Evolutionary conservation across 306 rosid genomes (phyloP).

Genomic region (Cucurbita argyrosperma): DNA sequence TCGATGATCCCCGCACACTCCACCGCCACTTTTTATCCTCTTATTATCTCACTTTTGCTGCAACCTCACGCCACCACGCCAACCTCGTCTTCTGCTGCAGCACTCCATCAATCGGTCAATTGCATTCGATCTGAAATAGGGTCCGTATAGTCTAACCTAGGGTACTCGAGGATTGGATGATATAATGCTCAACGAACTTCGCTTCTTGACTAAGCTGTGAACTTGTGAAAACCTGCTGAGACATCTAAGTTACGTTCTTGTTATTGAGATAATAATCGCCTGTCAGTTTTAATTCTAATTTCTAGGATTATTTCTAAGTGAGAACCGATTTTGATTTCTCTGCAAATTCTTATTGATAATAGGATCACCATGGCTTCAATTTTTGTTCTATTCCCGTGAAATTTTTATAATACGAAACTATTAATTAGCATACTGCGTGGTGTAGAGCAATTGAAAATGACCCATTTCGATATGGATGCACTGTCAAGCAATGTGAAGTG

Average conservation of each 20-base stretch:
- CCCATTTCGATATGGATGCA: background rate
- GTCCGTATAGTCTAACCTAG: background rate
- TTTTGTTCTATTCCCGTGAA: background rate
- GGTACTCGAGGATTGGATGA: background rate
- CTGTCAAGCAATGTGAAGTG: background rate
- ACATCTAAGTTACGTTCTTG: background rate
- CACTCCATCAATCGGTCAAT: background rate
- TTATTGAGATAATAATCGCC: background rate
- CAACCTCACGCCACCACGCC: background rate
- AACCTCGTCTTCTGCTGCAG: background rate
- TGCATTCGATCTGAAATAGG: background rate
- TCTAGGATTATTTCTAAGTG: background rate
- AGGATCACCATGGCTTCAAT: background rate
- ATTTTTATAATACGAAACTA: background rate
- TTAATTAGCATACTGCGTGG: background rate
- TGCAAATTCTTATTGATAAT: background rate
- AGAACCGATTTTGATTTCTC: background rate
- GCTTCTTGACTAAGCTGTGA: background rate
- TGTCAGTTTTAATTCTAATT: background rate
- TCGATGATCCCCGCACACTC: background rate
- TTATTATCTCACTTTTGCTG: background rate
- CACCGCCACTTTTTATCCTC: background rate
- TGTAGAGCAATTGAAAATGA: background rate
- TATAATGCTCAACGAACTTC: background rate
- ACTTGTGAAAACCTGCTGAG: background rate